Evolutionary conservation across 768 basidiomycete genomes (phyloP), one percentile per base, ranked within the genome.

Genomic region (Termitomyces sp.): DNA sequence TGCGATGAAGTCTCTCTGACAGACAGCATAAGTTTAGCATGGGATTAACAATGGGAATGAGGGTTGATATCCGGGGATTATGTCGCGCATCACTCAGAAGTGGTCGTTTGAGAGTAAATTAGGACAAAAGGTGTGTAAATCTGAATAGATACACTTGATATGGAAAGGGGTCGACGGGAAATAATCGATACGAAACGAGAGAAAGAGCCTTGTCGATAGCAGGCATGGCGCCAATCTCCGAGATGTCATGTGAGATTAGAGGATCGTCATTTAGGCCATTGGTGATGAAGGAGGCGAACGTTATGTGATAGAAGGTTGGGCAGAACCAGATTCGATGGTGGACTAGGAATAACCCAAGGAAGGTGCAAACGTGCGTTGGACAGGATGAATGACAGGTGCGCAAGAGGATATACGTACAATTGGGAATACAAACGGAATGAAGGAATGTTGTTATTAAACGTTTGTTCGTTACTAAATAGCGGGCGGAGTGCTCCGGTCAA

Each of bases 401-500:
- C 45, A n/a, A 25, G 46, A 43, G 11, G 32, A 35, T 11, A 19
- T 17, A 12, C 14, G 16, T 16, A 16, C 35, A 16, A 14, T 21
- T 41, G 44, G 35, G 25, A 21, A 48, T 16, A 48, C 49, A 35
- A 32, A 53, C 43, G 56, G 48, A 53, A 50, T 56, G 59, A 43
- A 56, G 43, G 56, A 59, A 56, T 56, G 49, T 59, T 54, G 47
- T 54, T 62, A 59, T 54, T 62, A 59, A 62, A 62, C 59, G 62
- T 62, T 62, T 59, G 56, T 31, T 47, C 10, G 27, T 31, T 16
- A n/a, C n/a, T 45, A n/a, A n/a, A 46, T 59, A 54, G 59, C 68
- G 68, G 69, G 59, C 68, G 68, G 69, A 62, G 63, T 66, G 57
- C 59, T 67, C 67, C 68, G 71, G 62, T 55, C 53, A 61, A 16